Evolutionary conservation across 2,329 filamentous ascomycete genomes (phyloP).

Genomic region (Chaetomium globosum): DNA sequence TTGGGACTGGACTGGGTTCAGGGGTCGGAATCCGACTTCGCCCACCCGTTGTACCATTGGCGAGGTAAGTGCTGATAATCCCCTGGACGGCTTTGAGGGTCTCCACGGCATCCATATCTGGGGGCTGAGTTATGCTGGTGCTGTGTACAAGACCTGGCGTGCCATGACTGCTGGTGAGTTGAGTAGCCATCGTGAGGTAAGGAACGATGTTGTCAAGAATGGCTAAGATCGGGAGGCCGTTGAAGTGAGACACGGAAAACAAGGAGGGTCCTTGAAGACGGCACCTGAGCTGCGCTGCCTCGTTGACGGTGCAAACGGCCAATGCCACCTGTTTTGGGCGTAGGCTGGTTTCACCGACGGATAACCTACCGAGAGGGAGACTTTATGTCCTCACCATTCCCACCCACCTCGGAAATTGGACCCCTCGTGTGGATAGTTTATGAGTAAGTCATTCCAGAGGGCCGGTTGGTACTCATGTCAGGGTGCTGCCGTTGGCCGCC

Average conservation of each 20-base stretch:
- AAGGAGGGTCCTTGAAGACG: not conserved
- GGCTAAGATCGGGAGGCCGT: not conserved
- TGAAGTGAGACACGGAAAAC: not conserved
- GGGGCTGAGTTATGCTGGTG: not conserved
- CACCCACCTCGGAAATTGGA: not conserved
- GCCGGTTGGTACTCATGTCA: not conserved
- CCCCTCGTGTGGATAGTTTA: not conserved
- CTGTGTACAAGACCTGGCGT: not conserved
- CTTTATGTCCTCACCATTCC: constrained; percentile 5
- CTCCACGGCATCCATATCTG: constrained; percentile 17
- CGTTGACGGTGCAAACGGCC: constrained; percentile 11
- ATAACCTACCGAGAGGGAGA: not conserved
- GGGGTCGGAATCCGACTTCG: constrained; percentile 2
- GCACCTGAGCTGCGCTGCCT: not conserved
- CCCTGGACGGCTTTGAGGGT: constrained; percentile 26
- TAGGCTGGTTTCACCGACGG: not conserved
- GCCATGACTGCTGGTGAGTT: not conserved
- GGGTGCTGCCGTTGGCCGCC: not conserved
- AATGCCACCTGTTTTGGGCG: not conserved
- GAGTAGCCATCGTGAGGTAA: constrained; percentile 4
- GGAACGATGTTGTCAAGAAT: not conserved
- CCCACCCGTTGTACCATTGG: constrained; percentile 5
- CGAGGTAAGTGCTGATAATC: constrained; percentile 21
- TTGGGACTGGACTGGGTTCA: constrained; percentile 7
- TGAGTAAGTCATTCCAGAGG: not conserved